Conservation (phyloP, 768 basidiomycete genomes). For the Ramaria sp. region DNA sequence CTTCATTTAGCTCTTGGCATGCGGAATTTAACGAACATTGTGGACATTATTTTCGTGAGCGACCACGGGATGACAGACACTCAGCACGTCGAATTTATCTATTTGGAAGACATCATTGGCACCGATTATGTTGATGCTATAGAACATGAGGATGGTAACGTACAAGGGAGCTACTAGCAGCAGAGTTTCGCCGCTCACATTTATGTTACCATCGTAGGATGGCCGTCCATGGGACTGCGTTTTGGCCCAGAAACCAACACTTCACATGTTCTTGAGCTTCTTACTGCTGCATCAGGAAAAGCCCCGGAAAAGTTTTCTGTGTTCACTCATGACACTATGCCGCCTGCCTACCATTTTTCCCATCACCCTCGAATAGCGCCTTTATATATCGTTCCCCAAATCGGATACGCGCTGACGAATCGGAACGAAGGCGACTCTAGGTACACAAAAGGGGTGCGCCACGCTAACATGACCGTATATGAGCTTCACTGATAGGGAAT, state of each 20-base stretch:
- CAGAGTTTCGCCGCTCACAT: neutral
- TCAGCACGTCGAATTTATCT: conserved; percentile 61
- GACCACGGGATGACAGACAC: conserved; percentile 93
- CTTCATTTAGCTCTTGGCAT: conserved; percentile 51
- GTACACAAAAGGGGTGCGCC: conserved; percentile 66
- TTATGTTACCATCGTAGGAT: conserved; percentile 33
- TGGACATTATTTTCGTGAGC: conserved; percentile 83
- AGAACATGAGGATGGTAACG: conserved; percentile 57
- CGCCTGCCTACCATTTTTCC: conserved; percentile 66
- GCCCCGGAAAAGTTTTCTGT: conserved; percentile 66
- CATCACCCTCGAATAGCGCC: conserved; percentile 74
- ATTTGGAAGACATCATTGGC: conserved; percentile 74
- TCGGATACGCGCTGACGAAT: conserved; percentile 73
- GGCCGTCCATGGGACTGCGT: conserved; percentile 83
- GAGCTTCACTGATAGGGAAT: neutral
- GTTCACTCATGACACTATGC: conserved; percentile 76
- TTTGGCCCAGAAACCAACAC: conserved; percentile 52
- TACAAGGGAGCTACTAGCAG: neutral
- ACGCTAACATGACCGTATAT: neutral
- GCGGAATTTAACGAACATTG: conserved; percentile 72
- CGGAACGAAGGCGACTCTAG: conserved; percentile 46
- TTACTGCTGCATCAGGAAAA: conserved; percentile 40
- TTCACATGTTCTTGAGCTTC: conserved; percentile 40
- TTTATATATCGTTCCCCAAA: conserved; percentile 71
- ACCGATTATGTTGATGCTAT: conserved; percentile 48